A percentile compares a stretch with the other conserved stretches of the same genome.
Conservation (phyloP, 2,329 filamentous ascomycete genomes). For the Xylaria digitata region DNA sequence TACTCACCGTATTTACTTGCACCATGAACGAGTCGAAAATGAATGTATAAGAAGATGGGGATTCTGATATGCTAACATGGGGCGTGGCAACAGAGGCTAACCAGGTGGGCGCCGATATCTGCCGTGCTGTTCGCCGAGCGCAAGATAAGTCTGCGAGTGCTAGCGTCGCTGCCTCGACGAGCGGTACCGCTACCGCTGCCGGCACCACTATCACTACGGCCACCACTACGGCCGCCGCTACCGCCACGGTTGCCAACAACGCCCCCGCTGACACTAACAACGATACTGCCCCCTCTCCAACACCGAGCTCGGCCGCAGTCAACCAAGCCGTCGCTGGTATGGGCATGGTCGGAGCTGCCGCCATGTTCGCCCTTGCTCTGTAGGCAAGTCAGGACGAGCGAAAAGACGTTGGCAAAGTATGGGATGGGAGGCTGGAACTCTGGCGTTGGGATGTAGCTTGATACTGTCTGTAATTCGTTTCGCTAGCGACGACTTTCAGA, state of each 20-base stretch:
- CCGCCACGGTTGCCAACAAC: slow-evolving; percentile 3
- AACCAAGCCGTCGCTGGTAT: slow-evolving; percentile 44
- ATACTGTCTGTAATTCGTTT: neutral
- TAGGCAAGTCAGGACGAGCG: slow-evolving; percentile 34
- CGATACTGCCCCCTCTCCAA: no score
- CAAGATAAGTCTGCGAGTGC: slow-evolving; percentile 13
- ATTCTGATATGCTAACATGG: neutral
- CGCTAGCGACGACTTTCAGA: neutral
- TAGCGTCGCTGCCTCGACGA: neutral
- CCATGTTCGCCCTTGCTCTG: slow-evolving; percentile 49
- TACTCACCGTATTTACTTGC: no score
- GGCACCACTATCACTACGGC: slow-evolving; percentile 10
- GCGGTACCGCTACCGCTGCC: neutral
- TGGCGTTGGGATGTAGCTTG: slow-evolving; percentile 9
- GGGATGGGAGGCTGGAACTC: neutral
- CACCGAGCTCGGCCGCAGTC: slow-evolving; percentile 40
- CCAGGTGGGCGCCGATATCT: slow-evolving; percentile 43
- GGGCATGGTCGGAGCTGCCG: slow-evolving; percentile 49
- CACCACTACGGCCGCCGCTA: neutral
- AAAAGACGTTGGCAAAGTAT: neutral
- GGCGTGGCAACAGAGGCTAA: neutral
- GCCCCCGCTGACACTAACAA: neutral
- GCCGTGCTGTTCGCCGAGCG: slow-evolving; percentile 36
- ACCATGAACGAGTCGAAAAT: neutral
- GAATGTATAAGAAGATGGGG: neutral